Base-by-base conservation (phyloP, 495 filamentous ascomycete species). In the Podospora pseudocomata region DNA sequence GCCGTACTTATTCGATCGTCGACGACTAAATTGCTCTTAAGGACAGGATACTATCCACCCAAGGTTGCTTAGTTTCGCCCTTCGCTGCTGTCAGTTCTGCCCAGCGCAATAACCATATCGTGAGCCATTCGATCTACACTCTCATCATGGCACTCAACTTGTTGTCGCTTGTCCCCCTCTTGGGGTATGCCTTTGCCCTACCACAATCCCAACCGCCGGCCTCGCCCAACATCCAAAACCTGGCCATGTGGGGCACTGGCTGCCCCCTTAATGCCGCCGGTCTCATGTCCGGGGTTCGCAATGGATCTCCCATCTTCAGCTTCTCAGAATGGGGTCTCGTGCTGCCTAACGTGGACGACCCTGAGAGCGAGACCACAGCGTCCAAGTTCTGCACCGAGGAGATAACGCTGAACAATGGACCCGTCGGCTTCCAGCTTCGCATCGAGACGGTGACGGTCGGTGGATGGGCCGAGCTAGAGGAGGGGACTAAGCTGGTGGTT, bases 371-470 rank as follows among this genome's bases (percentile, higher is more conserved):
- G 2, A 58, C 60, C 1, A 60, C 68, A 28, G 59, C 63, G 1
- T 65, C 65, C 53, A 73, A 72, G 71, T 74, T 64, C 30, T 74
- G 73, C 70, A 72, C 64, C 27, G 68, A 74, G 65, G 53, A 66
- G 26, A 74, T 74, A 23, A 57, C 39, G 15, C 70, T 74, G 19
- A 67, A 57, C 65, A 69, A 70, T 39, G 71, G 69, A 6, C 73
- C 73, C 0, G 69, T 65, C 0, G 69, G 71, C 18, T 67, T 68
- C 67, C 69, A 71, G 61, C 34, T 72, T 16, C 73, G 73, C 26
- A 68, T 73, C 16, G 67, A 64, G 28, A 68, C 26, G 19, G 63
- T 73, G 6, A 70, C 62, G 3, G 67, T 75, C 4, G 28, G 23
- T 1, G 73, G 73, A 3, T 73, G 69, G 64, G 73, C 73, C 2